Percentiles rank a stretch among this genome's conserved stretches.
phyloP scores from a whole-genome alignment of 805 yeast species.

The Candida sithepensis region DNA sequence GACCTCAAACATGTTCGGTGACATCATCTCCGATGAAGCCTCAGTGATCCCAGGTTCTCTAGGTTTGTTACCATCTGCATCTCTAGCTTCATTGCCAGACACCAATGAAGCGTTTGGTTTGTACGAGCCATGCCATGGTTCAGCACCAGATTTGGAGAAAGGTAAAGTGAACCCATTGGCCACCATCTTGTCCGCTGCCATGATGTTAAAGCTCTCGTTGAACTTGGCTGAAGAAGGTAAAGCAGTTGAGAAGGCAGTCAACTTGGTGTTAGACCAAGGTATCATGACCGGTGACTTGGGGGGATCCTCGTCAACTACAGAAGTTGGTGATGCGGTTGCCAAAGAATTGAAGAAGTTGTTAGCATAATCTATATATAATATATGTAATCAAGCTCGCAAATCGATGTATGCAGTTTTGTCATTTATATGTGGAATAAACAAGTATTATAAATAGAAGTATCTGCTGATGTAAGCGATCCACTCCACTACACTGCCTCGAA shows the following conservation, averaged over 20 bases:
- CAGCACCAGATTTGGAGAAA: constrained; percentile 89
- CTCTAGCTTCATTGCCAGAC: constrained; percentile 95
- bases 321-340: constrained; percentile 94
- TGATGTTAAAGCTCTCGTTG: constrained; percentile 93
- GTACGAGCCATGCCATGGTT: constrained; percentile 98
- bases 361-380: constrained; percentile 3
- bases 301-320: constrained; percentile 77
- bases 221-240: constrained; percentile 80
- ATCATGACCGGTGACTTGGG: constrained; percentile 89
- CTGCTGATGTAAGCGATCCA: too few species aligned
- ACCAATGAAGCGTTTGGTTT: constrained; percentile 91
- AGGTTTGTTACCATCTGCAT: constrained; percentile 94
- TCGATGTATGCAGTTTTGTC: too few species aligned
- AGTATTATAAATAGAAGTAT: too few species aligned
- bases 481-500: too few species aligned
- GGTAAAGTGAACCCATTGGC: constrained; percentile 95
- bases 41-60: constrained; percentile 97
- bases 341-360: constrained; percentile 50
- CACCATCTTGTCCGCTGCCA: constrained; percentile 90
- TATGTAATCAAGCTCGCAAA: neutral
- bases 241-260: constrained; percentile 86
- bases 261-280: constrained; percentile 73
- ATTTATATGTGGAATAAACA: too few species aligned
- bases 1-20: constrained; percentile 97
- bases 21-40: constrained; percentile 96